Conservation (phyloP, 257 asterid genomes). For the Craterostigma plantagineum region DNA sequence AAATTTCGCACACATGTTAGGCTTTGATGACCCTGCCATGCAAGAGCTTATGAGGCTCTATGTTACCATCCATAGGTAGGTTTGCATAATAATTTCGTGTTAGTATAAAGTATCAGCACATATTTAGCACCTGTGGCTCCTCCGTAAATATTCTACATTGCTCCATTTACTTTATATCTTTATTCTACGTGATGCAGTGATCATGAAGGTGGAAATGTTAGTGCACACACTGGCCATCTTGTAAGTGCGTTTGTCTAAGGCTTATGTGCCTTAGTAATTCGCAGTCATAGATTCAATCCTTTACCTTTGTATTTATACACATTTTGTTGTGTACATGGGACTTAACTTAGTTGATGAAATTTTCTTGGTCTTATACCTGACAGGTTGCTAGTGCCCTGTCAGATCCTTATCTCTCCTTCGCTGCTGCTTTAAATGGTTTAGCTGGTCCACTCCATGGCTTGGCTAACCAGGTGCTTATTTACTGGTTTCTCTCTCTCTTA, state of each 20-base stretch:
- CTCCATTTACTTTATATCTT: conserved; percentile 6
- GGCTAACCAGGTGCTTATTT: conserved; percentile 78
- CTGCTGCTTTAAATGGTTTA: conserved; percentile 96
- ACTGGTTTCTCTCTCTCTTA: neutral
- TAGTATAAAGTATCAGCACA: neutral
- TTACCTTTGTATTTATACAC: neutral
- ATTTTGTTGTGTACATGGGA: neutral
- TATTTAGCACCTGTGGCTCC: neutral
- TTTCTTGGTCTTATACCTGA: neutral
- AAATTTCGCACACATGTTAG: conserved; percentile 93
- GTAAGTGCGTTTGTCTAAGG: conserved; percentile 17
- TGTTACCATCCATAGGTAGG: conserved; percentile 75
- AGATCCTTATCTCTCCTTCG: conserved; percentile 96
- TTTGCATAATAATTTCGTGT: conserved; percentile 9
- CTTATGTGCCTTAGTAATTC: conserved; percentile 3
- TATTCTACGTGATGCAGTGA: conserved; percentile 40
- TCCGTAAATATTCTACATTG: conserved; percentile 3
- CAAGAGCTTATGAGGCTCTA: conserved; percentile 96
- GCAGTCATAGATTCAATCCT: conserved; percentile 6
- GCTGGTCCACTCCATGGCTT: conserved; percentile 99
- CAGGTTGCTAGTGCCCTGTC: conserved; percentile 99
- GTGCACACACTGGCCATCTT: conserved; percentile 99
- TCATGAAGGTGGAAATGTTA: conserved; percentile 99
- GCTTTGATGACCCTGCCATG: conserved; percentile 75
- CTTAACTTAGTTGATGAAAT: too few species aligned